Evolutionary conservation across 2,329 filamentous ascomycete genomes (phyloP).

Genomic region (Aureobasidium sp.): DNA sequence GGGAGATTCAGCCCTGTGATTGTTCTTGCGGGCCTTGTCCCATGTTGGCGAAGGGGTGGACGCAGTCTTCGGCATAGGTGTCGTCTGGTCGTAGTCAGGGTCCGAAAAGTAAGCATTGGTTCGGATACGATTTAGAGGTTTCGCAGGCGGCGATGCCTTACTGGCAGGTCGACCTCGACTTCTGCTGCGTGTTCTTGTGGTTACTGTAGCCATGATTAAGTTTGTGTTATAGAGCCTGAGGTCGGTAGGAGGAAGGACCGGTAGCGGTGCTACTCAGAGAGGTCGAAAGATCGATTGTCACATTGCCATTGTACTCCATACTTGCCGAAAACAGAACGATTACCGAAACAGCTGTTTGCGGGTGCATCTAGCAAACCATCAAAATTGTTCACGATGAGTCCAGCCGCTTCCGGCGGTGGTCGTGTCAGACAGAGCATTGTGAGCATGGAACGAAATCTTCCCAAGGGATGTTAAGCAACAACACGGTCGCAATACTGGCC

Average conservation of each 20-base stretch:
- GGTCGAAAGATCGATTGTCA: not conserved
- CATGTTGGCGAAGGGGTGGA: slow-evolving; percentile 2
- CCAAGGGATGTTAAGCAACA: not conserved
- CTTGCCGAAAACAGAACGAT: not conserved
- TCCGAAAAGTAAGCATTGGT: not conserved
- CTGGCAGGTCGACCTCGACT: not conserved
- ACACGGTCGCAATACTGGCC: not conserved
- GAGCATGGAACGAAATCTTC: not conserved
- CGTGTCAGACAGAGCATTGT: not conserved
- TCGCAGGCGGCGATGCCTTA: not conserved
- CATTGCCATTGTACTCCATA: not conserved
- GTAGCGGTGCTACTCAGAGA: no score
- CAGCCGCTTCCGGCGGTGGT: not conserved
- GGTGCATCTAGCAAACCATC: not conserved
- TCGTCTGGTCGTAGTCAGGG: slow-evolving; percentile 1
- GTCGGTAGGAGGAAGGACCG: not conserved
- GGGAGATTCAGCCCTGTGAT: not conserved
- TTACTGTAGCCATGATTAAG: not conserved
- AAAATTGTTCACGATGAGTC: not conserved
- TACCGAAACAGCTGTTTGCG: not conserved
- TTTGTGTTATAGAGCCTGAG: not conserved
- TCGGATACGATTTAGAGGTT: not conserved
- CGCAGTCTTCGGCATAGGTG: not conserved
- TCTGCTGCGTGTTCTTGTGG: slow-evolving; percentile 1
- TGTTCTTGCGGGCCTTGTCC: not conserved